phyloP scores from a whole-genome alignment of 257 asterid species.

The Solanum peruvianum region DNA sequence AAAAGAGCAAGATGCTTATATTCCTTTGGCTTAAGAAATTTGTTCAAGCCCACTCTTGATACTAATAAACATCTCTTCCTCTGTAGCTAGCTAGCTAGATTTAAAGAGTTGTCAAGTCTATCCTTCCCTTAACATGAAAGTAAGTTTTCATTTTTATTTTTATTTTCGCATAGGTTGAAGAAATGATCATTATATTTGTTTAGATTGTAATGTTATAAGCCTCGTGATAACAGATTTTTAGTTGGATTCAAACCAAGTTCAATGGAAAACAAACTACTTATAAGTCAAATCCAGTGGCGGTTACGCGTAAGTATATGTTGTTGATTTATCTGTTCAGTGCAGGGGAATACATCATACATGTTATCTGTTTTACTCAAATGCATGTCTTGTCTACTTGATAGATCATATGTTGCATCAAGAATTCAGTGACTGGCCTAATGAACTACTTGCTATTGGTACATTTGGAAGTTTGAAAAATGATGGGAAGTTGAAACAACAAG shows the following conservation, averaged over 20 bases:
- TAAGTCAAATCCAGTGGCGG: slow-evolving; percentile 11
- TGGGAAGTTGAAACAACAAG: slow-evolving; percentile 5
- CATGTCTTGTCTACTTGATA: background rate
- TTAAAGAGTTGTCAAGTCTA: background rate
- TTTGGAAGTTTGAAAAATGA: slow-evolving; percentile 38
- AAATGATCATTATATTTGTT: background rate
- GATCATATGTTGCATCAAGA: slow-evolving; percentile 27
- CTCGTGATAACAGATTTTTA: slow-evolving; percentile 38
- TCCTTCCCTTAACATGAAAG: slow-evolving; percentile 39
- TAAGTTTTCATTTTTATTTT: background rate
- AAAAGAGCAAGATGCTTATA: background rate
- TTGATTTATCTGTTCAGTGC: background rate
- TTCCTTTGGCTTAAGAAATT: slow-evolving; percentile 21
- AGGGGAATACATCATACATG: background rate
- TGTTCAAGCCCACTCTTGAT: slow-evolving; percentile 8
- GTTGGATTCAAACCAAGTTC: slow-evolving; percentile 55
- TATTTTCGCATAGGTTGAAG: background rate
- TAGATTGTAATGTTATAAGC: background rate
- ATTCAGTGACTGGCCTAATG: slow-evolving; percentile 66
- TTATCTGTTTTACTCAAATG: background rate
- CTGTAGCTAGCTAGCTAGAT: background rate
- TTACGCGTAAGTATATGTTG: slow-evolving; percentile 25
- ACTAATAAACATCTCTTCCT: background rate
- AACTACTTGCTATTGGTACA: slow-evolving; percentile 72
- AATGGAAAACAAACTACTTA: slow-evolving; percentile 22